Percentiles rank a stretch among this genome's conserved stretches.
Evolutionary conservation across 2,329 filamentous ascomycete species (phyloP).

Genomic region (Zopfia rhizophila): DNA sequence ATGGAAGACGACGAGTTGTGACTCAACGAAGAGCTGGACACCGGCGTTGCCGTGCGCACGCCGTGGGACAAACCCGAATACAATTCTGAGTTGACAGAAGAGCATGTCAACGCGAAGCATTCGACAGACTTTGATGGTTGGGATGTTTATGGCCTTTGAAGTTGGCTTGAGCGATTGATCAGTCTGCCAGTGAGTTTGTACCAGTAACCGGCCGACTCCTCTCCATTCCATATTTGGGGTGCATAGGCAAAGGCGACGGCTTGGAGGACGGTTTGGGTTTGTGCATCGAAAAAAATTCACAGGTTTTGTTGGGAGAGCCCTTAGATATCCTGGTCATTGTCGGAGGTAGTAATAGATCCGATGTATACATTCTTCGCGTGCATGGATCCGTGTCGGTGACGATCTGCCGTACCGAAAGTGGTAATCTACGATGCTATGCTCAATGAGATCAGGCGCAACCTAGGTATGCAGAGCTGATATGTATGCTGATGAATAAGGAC

Average conservation of each 20-base stretch:
- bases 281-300: constrained; percentile 38
- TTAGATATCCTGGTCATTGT: constrained; percentile 32
- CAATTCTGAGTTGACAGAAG: constrained; percentile 13
- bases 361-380: constrained; percentile 25
- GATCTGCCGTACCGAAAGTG: too few species aligned
- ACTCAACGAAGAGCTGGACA: constrained; percentile 66
- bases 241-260: constrained; percentile 32
- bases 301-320: constrained; percentile 32
- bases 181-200: constrained; percentile 13
- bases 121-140: constrained; percentile 66
- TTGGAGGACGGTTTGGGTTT: constrained; percentile 34
- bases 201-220: constrained; percentile 17
- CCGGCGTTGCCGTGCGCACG: constrained; percentile 48
- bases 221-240: constrained; percentile 28
- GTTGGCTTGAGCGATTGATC: constrained; percentile 1
- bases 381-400: constrained; percentile 2
- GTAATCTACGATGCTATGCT: too few species aligned
- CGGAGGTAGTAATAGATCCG: constrained; percentile 31
- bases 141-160: constrained; percentile 71
- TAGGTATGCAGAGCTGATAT: too few species aligned
- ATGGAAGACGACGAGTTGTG: constrained; percentile 85
- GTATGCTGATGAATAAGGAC: too few species aligned
- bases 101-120: constrained; percentile 23
- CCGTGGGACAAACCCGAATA: constrained; percentile 42
- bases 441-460: too few species aligned